Base-by-base conservation (phyloP, 1,139 yeast genomes). In the Lodderomyces theae region DNA sequence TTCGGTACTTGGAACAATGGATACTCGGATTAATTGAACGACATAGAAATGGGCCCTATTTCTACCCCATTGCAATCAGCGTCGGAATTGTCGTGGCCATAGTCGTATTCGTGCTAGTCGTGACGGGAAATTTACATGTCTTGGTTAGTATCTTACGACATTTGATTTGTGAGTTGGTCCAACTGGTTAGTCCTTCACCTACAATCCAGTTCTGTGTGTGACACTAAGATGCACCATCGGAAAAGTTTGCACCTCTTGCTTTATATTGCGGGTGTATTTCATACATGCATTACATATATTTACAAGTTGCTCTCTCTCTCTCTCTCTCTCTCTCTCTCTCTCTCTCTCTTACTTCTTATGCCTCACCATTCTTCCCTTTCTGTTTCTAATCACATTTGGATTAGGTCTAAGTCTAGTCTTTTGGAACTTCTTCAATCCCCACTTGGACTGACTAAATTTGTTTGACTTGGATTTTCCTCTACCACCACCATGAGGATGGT, bases 401-500 rank as follows among this genome's bases (percentile, higher is more conserved):
- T 42, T 43, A 34, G 45, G 40, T 10, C 11, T 30, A 17, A 38
- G 28, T 69, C 98, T 83, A 25, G 98, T 92, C 79, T 89, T 90
- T 71, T 82, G 90, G 44, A 88, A 86, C 65, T 92, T 94, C 78
- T 90, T 90, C 51, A 83, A 83, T 59, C 99, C 98, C 97, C 97
- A 92, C 67, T 95, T 94, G 45, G 96, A 86, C 72, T 86, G 89
- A 11, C 97, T 86, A 41, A 86, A 77, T 72, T 88, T 90, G 67
- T 90, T 90, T 50, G 96, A 87, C 80, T 94, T 92, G 45, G 96
- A 86, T 66, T 92, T 94, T 79, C 99, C 99, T 77, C 98, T 85
- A 70, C 99, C 99, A 84, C 99, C 99, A 76, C 99, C 99, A 58
- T 89, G 94, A 52, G 99, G 99, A 72, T 92, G 99, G 66, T 92